Evolutionary conservation across 1,284 basidiomycete genomes (phyloP), one percentile per base, ranked within the genome.

Genomic region (Cryptococcus sp.): DNA sequence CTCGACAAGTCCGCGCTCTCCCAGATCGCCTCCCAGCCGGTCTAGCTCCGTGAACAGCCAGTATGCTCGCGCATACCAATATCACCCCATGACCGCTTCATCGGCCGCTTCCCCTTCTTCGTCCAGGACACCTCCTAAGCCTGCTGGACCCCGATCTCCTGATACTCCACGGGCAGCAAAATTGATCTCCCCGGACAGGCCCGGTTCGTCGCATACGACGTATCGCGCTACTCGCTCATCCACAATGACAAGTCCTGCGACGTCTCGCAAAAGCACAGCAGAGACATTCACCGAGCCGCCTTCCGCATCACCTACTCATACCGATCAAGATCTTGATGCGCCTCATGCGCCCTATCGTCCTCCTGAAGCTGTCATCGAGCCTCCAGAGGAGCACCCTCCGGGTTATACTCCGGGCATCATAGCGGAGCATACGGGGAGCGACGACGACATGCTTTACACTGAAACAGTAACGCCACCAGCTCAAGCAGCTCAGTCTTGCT

Each of bases 291-390:
- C 39, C 8, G 37, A 22, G 26, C 37, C 29, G 19, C 46, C 56
- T 34, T 15, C 51, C 19, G 16, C 45, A 15, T 26, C 49, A 15
- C 17, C 37, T 10, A 6, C 20, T n/a, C 46, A 46, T 22, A 43
- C 41, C n/a, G 48, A 49, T 38, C 23, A 49, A 3, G 61, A 64
- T 8, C 48, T 52, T 34, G 68, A 67, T 23, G 41, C 52, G 13
- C 55, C 63, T 22, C 63, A 68, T 38, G 62, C 66, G 5, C 65
- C 65, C 0, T 76, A 74, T 55, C 67, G 75, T 38, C 64, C 70
- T 0, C 75, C 75, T 19, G 75, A 76, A 57, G 64, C 70, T 1
- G 72, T 76, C 23, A 63, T 72, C 22, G 75, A 76, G 48, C 64
- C 64, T 3, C 45, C 62, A 17, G 72, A 73, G 19, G 74, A 75